A percentile compares a stretch with the other conserved stretches of the same genome.
Conservation (phyloP, 176 grass and related monocot genomes). For the Juncus effusus region DNA sequence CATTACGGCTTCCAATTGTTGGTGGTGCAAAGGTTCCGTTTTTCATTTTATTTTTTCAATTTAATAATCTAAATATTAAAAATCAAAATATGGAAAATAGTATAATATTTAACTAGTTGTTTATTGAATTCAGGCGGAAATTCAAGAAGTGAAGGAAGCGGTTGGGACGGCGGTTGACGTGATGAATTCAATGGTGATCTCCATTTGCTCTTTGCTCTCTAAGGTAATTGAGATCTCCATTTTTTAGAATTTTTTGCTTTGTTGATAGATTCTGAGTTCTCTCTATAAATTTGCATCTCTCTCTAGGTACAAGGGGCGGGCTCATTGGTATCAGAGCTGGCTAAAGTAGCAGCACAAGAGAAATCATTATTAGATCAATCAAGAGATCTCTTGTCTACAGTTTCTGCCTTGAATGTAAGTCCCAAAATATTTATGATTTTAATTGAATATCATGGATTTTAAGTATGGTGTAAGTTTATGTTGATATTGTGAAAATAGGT, state of each 20-base stretch:
- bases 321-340: conserved; percentile 77
- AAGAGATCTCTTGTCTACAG: conserved; percentile 74
- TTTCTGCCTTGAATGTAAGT: conserved; percentile 80
- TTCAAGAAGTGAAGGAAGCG: conserved; percentile 85
- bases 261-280: not conserved
- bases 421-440: not conserved
- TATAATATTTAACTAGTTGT: conserved; percentile 22
- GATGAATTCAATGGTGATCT: conserved; percentile 86
- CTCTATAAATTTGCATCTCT: conserved; percentile 14
- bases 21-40: conserved; percentile 79
- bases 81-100: not conserved
- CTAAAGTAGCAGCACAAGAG: conserved; percentile 59
- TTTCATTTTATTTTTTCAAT: conserved; percentile 7
- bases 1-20: conserved; percentile 70
- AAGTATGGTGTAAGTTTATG: conserved; percentile 10
- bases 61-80: conserved; percentile 10
- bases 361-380: conserved; percentile 68
- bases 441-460: not conserved
- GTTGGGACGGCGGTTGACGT: conserved; percentile 71
- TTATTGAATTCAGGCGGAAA: conserved; percentile 55
- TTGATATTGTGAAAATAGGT: conserved; percentile 49
- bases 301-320: conserved; percentile 66
- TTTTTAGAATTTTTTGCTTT: not conserved
- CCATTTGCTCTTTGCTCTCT: conserved; percentile 62
- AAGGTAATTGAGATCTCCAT: conserved; percentile 40